A percentile compares a stretch with the other conserved stretches of the same genome.
phyloP scores from a whole-genome alignment of 139 green algal genomes.

The Yamagishiella unicocca region DNA sequence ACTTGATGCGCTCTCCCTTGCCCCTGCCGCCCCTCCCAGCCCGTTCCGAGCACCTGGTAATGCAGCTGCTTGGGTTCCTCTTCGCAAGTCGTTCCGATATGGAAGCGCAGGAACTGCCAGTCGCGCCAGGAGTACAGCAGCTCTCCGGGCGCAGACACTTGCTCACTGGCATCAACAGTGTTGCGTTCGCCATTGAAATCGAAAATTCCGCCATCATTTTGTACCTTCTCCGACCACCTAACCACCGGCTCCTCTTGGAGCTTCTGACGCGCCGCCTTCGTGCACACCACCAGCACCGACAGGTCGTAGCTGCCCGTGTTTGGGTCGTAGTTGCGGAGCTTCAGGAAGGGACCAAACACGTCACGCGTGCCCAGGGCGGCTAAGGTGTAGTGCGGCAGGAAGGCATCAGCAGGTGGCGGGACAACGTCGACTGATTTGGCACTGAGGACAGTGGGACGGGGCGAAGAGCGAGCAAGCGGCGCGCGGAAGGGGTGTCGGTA shows the following conservation, averaged over 20 bases:
- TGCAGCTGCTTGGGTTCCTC: neutral
- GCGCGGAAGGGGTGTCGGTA: no score
- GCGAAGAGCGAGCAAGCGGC: no score
- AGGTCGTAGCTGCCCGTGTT: neutral
- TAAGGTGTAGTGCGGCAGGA: slow-evolving; percentile 20
- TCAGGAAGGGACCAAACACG: slow-evolving; percentile 32
- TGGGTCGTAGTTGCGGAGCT: slow-evolving; percentile 5
- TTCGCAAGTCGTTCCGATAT: neutral
- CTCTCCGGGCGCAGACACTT: neutral
- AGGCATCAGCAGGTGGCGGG: no score
- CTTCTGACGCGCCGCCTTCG: neutral
- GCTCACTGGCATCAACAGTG: no score
- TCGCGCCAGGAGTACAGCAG: neutral
- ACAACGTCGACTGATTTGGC: no score
- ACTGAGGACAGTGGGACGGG: no score
- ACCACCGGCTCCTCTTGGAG: neutral
- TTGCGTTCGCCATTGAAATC: neutral
- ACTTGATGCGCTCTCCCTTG: no score
- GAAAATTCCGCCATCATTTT: neutral
- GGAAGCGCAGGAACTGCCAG: slow-evolving; percentile 25
- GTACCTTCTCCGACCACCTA: neutral
- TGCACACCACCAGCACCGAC: neutral
- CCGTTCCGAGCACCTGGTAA: slow-evolving; percentile 25
- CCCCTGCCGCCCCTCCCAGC: no score
- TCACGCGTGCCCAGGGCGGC: neutral